Evolutionary conservation across 2,329 filamentous ascomycete species (phyloP).

Genomic region (Simplicillium aogashimaense): DNA sequence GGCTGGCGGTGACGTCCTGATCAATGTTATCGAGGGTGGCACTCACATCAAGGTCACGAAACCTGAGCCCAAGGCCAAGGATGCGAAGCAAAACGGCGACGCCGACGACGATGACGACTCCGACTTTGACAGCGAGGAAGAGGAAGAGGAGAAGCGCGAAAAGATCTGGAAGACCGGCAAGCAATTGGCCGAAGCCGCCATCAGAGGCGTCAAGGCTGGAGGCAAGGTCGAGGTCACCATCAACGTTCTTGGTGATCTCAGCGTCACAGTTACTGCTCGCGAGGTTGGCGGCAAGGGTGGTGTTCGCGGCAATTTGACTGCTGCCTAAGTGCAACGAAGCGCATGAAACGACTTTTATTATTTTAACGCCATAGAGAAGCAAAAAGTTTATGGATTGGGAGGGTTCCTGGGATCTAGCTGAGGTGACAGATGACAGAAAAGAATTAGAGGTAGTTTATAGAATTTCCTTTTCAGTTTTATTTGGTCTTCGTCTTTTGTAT

Average conservation of each 20-base stretch:
- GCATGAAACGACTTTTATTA: background rate
- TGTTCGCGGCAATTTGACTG: constrained; percentile 51
- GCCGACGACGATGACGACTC: constrained; percentile 54
- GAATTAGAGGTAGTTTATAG: background rate
- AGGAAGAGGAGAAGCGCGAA: constrained; percentile 79
- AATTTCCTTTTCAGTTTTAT: background rate
- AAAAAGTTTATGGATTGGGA: constrained; percentile 1
- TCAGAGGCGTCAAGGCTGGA: constrained; percentile 78
- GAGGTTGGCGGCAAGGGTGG: constrained; percentile 85
- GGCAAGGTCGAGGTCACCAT: constrained; percentile 90
- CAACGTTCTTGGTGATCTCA: constrained; percentile 73
- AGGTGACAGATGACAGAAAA: constrained; percentile 1
- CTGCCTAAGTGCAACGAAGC: constrained; percentile 10
- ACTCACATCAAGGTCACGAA: constrained; percentile 91
- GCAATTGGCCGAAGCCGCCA: constrained; percentile 73
- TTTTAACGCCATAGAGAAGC: background rate
- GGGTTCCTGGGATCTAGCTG: too few relatives aligned
- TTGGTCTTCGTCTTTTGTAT: too few relatives aligned
- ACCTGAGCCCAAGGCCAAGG: constrained; percentile 69
- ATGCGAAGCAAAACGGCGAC: constrained; percentile 55
- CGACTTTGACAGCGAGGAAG: constrained; percentile 52
- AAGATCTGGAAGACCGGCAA: constrained; percentile 86
- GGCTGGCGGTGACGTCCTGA: constrained; percentile 75
- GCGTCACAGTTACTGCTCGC: constrained; percentile 68
- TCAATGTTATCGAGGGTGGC: constrained; percentile 80